Conservation (phyloP, 2,329 filamentous ascomycete genomes). For the Lasiodiplodia sp. region DNA sequence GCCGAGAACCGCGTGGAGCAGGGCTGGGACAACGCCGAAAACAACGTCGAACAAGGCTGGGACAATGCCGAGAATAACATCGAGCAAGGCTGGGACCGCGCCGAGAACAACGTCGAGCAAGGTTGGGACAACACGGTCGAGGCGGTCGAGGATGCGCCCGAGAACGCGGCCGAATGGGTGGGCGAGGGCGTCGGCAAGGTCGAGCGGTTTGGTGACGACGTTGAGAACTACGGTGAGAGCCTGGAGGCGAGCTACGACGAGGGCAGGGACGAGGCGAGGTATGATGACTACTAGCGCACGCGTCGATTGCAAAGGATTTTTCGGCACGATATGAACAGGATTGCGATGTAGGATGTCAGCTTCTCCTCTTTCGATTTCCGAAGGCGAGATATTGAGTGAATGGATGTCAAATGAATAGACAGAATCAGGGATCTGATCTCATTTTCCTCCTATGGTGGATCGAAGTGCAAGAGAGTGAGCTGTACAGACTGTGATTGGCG, state of each 20-base stretch:
- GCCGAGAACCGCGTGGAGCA: slow-evolving; percentile 38
- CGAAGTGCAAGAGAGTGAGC: too few relatives aligned
- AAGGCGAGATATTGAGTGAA: not conserved
- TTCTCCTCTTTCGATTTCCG: too few relatives aligned
- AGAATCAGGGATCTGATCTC: too few relatives aligned
- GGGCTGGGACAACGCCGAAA: slow-evolving; percentile 42
- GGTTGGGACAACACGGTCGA: slow-evolving; percentile 44
- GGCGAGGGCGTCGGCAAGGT: slow-evolving; percentile 53
- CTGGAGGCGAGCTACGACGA: slow-evolving; percentile 30
- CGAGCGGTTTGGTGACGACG: slow-evolving; percentile 39
- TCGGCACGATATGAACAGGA: not conserved
- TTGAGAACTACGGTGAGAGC: slow-evolving; percentile 25
- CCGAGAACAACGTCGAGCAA: slow-evolving; percentile 39
- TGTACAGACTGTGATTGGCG: too few relatives aligned
- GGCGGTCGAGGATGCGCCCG: slow-evolving; percentile 45
- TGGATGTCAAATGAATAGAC: not conserved
- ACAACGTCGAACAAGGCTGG: slow-evolving; percentile 40
- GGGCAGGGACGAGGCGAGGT: slow-evolving; percentile 22
- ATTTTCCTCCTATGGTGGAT: too few relatives aligned
- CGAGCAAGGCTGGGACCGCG: slow-evolving; percentile 41
- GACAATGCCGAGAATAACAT: slow-evolving; percentile 40
- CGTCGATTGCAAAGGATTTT: not conserved
- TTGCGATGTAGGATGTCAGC: too few relatives aligned
- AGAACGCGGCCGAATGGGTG: slow-evolving; percentile 48
- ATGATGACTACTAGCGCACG: slow-evolving; percentile 7